Evolutionary conservation across 805 yeast genomes (phyloP).

Genomic region (Spathaspora boniae): DNA sequence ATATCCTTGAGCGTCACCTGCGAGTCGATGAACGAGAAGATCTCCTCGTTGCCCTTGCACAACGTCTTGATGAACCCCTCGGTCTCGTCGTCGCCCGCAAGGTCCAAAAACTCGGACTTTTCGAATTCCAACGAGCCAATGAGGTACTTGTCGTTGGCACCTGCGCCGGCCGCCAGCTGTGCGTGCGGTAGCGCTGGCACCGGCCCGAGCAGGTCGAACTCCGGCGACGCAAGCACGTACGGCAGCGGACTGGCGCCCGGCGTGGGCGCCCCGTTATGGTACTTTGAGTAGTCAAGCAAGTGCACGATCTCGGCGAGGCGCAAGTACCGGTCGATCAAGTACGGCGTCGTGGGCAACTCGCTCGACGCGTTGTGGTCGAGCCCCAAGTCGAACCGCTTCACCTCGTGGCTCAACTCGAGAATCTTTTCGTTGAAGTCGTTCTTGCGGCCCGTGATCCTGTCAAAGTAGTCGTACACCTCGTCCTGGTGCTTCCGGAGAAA

Average conservation of each 20-base stretch:
- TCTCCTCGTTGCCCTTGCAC: conserved; percentile 25
- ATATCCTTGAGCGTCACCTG: conserved; percentile 41
- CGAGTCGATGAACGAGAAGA: conserved; percentile 39
- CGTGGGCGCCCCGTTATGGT: conserved; percentile 1
- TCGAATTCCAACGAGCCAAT: conserved; percentile 49
- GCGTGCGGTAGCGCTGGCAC: conserved; percentile 1
- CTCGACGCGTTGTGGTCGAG: conserved; percentile 44
- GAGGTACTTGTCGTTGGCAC: conserved; percentile 31
- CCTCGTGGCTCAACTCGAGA: conserved; percentile 53
- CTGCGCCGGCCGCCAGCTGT: conserved; percentile 13
- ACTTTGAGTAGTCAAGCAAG: conserved; percentile 30
- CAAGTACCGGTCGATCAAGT: conserved; percentile 61
- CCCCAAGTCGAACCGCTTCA: conserved; percentile 56
- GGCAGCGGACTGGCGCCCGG: conserved; percentile 1
- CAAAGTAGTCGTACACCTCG: conserved; percentile 67
- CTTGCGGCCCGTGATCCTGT: conserved; percentile 65
- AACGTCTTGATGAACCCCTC: conserved; percentile 53
- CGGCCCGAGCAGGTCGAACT: conserved; percentile 1
- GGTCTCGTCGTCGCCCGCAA: conserved; percentile 44
- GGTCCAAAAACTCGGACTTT: conserved; percentile 45
- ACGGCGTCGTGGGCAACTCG: conserved; percentile 68
- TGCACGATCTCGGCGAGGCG: conserved; percentile 57
- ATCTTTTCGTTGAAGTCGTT: conserved; percentile 60
- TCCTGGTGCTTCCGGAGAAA: conserved; percentile 57
- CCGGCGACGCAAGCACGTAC: background rate